Evolutionary conservation across 345 rosid species (phyloP), one percentile per base, ranked within the genome.

Genomic region (Crucihimalaya himalaica): DNA sequence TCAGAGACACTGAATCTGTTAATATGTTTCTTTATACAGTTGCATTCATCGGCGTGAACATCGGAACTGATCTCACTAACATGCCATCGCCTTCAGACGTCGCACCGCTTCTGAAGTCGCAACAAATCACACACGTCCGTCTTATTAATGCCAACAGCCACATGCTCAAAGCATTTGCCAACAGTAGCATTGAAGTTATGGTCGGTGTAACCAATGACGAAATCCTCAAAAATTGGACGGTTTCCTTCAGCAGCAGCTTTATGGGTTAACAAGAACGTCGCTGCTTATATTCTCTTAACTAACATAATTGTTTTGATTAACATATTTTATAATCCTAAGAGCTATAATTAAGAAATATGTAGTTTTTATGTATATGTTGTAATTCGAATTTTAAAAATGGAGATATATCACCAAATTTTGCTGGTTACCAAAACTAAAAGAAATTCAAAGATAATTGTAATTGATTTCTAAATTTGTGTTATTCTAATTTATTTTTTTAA

Each of bases 231-330:
- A 53, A 92, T 96, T 2, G 98, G 99, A 7, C 81, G 90, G 84
- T 84, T 82, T 51, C 83, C 97, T 25, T 82, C 98, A 7, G 43
- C 87, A 8, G 99, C 98, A 9, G 99, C 98, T 28, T 82, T 80
- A 14, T 96, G 99, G 99, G 61, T 92, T 18, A 90, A 86, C 76
- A 86, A 84, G 72, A 96, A 96, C 60, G 90, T 96, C 6, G 96
- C 88, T 20, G 75, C 82, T 37, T 90, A 96, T 71, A 31, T 90
- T 54, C 98, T 98, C 70, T 80, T 87, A 3, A 96, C 99, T 51
- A 96, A 92, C 65, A 92, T 96, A 39, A 87, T n/a, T n/a, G n/a
- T n/a, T n/a, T n/a, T n/a, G n/a, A n/a, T n/a, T n/a, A n/a, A n/a
- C n/a, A n/a, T n/a, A n/a, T n/a, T n/a, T n/a, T n/a, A n/a, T n/a